Evolutionary conservation across 2,329 filamentous ascomycete genomes (phyloP).

Genomic region (Hypoxylon sp.): DNA sequence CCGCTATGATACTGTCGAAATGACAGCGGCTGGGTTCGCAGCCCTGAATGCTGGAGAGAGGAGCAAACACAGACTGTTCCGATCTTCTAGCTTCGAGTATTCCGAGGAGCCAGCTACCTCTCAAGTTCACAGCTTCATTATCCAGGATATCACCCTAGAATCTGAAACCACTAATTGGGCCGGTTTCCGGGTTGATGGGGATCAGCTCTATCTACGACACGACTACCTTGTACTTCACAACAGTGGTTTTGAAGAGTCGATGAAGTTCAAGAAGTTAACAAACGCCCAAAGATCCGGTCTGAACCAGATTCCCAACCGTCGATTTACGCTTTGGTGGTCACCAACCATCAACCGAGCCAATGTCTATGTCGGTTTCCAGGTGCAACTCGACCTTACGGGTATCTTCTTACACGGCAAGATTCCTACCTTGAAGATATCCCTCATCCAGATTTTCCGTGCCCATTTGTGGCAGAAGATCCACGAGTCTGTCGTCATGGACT

Average conservation of each 20-base stretch:
- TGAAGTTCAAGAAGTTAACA: conserved; percentile 99
- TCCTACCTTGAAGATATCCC: conserved; percentile 94
- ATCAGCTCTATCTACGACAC: conserved; percentile 66
- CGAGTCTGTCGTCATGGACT: conserved; percentile 99
- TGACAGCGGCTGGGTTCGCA: conserved; percentile 63
- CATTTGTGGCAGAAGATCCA: conserved; percentile 99
- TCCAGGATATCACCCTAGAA: conserved; percentile 62
- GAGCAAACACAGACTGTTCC: conserved; percentile 56
- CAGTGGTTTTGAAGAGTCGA: conserved; percentile 72
- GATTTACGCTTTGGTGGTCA: conserved; percentile 98
- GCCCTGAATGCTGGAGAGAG: conserved; percentile 57
- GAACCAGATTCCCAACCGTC: conserved; percentile 98
- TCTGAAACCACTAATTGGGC: conserved; percentile 62
- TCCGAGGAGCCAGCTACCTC: conserved; percentile 48
- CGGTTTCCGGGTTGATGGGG: conserved; percentile 66
- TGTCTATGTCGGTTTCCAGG: conserved; percentile 99
- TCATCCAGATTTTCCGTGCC: conserved; percentile 99
- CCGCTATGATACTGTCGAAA: conserved; percentile 60
- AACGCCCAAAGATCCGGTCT: conserved; percentile 97
- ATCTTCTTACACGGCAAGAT: conserved; percentile 99
- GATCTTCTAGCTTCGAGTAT: conserved; percentile 53
- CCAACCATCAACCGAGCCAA: conserved; percentile 95
- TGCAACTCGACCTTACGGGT: conserved; percentile 96
- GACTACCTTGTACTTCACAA: conserved; percentile 64
- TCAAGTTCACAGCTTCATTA: conserved; percentile 56